Percentiles rank a stretch among this genome's conserved stretches.
phyloP scores from a whole-genome alignment of 2,329 filamentous ascomycete genomes.

The Onygenales sp. region DNA sequence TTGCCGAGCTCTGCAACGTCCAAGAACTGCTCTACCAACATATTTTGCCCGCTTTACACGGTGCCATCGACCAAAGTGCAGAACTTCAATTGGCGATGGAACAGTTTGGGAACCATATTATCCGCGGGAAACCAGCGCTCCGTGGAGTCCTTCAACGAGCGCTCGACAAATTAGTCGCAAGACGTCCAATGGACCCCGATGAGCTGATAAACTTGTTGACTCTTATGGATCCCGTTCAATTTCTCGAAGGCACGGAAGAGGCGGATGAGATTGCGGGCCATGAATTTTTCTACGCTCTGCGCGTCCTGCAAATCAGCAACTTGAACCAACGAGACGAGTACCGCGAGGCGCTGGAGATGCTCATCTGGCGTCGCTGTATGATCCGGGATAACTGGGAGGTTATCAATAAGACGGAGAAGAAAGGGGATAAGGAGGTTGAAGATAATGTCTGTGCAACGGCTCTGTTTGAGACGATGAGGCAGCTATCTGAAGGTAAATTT shows the following conservation, averaged over 20 bases:
- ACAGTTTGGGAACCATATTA: conserved; percentile 46
- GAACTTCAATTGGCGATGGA: conserved; percentile 68
- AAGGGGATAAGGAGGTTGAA: conserved; percentile 60
- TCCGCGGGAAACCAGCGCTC: conserved; percentile 56
- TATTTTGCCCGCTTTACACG: conserved; percentile 56
- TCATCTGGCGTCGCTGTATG: conserved; percentile 85
- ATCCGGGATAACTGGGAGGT: conserved; percentile 75
- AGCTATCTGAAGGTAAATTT: conserved; percentile 53
- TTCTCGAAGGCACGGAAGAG: conserved; percentile 35
- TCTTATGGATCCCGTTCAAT: conserved; percentile 52
- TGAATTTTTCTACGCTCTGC: conserved; percentile 67
- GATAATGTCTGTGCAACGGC: conserved; percentile 55
- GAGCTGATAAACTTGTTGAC: conserved; percentile 60
- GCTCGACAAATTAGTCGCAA: conserved; percentile 59
- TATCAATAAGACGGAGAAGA: conserved; percentile 67
- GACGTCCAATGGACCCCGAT: conserved; percentile 54
- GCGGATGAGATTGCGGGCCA: conserved; percentile 38
- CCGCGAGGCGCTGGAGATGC: conserved; percentile 44
- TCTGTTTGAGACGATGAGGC: conserved; percentile 57
- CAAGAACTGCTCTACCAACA: conserved; percentile 69
- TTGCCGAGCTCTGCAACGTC: conserved; percentile 62
- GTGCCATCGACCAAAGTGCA: conserved; percentile 69
- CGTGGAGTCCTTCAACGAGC: conserved; percentile 60
- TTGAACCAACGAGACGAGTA: conserved; percentile 41
- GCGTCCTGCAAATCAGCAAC: conserved; percentile 42